Evolutionary conservation across 2,329 filamentous ascomycete species (phyloP).

Genomic region (Clonostachys solani): DNA sequence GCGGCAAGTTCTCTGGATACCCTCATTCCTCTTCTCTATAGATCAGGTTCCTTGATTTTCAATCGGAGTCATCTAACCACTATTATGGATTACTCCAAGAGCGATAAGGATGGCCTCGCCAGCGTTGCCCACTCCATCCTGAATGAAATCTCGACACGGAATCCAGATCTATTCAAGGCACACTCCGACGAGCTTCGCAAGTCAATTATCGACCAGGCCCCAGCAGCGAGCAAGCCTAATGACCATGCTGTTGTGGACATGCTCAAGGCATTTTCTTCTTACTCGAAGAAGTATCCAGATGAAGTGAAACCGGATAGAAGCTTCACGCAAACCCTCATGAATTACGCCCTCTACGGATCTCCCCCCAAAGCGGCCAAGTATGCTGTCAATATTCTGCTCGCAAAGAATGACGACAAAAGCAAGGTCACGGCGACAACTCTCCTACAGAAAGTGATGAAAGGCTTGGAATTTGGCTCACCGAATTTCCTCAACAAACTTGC

Average conservation of each 20-base stretch:
- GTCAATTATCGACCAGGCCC: constrained; percentile 76
- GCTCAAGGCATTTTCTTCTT: constrained; percentile 89
- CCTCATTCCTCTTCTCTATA: constrained; percentile 76
- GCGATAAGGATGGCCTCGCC: constrained; percentile 74
- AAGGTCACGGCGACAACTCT: constrained; percentile 82
- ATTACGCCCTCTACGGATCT: constrained; percentile 77
- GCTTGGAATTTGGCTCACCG: constrained; percentile 67
- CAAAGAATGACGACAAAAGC: constrained; percentile 67
- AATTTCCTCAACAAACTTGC: constrained; percentile 74
- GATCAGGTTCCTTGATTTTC: constrained; percentile 79
- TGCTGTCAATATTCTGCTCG: constrained; percentile 84
- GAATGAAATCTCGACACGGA: constrained; percentile 85
- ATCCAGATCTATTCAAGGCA: constrained; percentile 86
- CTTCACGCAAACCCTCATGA: constrained; percentile 75
- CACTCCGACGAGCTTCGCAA: constrained; percentile 91
- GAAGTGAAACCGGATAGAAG: constrained; percentile 80
- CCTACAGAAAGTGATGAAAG: constrained; percentile 68
- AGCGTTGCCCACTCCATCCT: constrained; percentile 81
- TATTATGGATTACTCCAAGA: constrained; percentile 84
- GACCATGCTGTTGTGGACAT: constrained; percentile 79
- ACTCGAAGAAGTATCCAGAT: constrained; percentile 78
- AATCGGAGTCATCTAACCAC: constrained; percentile 91
- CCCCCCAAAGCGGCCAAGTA: constrained; percentile 87
- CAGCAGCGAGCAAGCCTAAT: constrained; percentile 62
- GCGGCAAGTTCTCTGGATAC: constrained; percentile 70